A percentile compares a stretch with the other conserved stretches of the same genome.
Conservation (phyloP, 306 rosid species). For the Dryas alaskensis region DNA sequence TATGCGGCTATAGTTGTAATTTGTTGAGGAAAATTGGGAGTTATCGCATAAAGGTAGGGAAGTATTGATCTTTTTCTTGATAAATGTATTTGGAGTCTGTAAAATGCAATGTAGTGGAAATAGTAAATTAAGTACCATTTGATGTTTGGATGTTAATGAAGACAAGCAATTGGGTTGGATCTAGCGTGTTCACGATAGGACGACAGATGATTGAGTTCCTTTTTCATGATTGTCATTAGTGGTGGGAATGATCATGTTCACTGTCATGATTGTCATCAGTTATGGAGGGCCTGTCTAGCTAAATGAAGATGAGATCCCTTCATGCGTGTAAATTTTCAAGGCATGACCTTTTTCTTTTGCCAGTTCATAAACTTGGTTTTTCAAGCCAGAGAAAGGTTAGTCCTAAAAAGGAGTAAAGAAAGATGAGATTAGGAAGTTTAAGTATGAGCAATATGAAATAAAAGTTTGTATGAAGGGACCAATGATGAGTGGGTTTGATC, state of each 20-base stretch:
- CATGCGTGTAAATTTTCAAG: neutral
- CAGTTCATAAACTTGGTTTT: neutral
- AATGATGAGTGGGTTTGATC: neutral
- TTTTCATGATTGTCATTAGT: neutral
- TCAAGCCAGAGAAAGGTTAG: neutral
- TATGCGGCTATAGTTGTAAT: neutral
- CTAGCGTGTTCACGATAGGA: neutral
- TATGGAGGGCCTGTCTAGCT: neutral
- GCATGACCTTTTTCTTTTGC: neutral
- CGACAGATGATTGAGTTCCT: neutral
- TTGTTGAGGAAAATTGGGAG: neutral
- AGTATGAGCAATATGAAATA: neutral
- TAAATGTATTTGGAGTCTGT: neutral
- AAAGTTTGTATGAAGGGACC: neutral
- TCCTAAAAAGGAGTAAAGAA: neutral
- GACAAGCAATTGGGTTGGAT: constrained; percentile 6
- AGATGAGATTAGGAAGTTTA: neutral
- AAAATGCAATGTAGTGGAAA: constrained; percentile 7
- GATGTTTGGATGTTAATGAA: constrained; percentile 1
- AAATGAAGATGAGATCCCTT: neutral
- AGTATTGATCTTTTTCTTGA: neutral
- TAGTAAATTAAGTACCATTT: constrained; percentile 5
- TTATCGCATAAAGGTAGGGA: constrained; percentile 10
- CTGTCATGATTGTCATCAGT: neutral
- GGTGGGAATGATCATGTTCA: neutral